phyloP scores from a whole-genome alignment of 371 early-diverging fungal genomes.

The Dinochytrium kinnereticum region DNA sequence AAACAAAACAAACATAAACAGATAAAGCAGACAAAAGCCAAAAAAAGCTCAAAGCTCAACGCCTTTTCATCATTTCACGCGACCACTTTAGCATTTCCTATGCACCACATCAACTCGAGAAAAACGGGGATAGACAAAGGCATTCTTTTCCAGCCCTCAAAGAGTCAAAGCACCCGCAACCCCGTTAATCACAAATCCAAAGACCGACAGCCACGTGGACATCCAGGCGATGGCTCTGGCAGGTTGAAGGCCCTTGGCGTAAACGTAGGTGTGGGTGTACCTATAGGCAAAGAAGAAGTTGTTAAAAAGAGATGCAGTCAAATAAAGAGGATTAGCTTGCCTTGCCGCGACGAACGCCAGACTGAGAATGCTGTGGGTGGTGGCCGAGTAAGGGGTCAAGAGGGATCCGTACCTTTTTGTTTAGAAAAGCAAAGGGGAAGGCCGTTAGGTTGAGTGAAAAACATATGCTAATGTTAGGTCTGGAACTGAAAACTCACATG shows the following conservation, averaged over 20 bases:
- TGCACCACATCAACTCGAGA: too few species aligned
- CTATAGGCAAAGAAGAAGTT: constrained; percentile 8
- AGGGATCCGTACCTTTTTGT: neutral
- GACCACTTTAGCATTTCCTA: too few species aligned
- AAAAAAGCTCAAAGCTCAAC: too few species aligned
- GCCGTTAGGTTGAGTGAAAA: too few species aligned
- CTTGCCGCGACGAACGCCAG: neutral
- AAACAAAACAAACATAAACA: too few species aligned
- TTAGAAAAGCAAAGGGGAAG: neutral
- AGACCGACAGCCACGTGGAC: neutral
- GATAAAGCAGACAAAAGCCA: too few species aligned
- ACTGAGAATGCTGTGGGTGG: neutral
- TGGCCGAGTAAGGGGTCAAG: neutral
- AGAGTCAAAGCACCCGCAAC: constrained; percentile 13
- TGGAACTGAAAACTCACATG: constrained; percentile 4
- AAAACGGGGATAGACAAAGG: too few species aligned
- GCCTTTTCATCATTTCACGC: too few species aligned
- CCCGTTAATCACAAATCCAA: constrained; percentile 25
- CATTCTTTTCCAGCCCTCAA: too few species aligned
- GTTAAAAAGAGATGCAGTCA: too few species aligned
- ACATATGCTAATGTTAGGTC: too few species aligned
- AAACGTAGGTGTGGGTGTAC: constrained; percentile 23
- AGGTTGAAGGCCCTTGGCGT: constrained; percentile 36
- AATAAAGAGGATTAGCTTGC: too few species aligned
- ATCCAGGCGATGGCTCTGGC: constrained; percentile 33